These are phyloP conservation scores for Datisca glomerata DNA, from an alignment of 306 rosid species.

Conservation along the genomic window DNA sequence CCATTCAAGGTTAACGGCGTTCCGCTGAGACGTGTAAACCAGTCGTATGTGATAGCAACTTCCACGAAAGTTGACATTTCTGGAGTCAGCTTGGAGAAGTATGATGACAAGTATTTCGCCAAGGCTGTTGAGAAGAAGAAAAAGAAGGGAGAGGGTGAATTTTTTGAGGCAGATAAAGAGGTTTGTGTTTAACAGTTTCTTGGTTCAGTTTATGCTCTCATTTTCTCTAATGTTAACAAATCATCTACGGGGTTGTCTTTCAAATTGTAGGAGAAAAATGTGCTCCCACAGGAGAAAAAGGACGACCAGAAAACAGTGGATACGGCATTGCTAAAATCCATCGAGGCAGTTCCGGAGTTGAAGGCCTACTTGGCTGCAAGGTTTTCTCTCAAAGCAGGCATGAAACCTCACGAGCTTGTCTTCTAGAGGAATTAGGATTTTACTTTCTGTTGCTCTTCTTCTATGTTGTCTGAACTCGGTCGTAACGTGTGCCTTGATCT, in stretches of 20 bases:
- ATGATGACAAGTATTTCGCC: conserved; percentile 39
- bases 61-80: conserved; percentile 48
- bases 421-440: conserved; percentile 16
- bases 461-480: not conserved
- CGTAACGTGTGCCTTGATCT: not conserved
- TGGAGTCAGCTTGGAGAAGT: conserved; percentile 26
- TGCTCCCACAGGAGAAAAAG: conserved; percentile 51
- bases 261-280: conserved; percentile 39
- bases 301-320: conserved; percentile 63
- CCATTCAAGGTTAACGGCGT: conserved; percentile 56
- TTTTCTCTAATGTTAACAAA: not conserved
- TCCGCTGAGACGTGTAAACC: conserved; percentile 54
- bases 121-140: conserved; percentile 37
- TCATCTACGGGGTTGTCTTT: no score
- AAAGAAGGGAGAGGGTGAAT: conserved; percentile 44
- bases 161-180: conserved; percentile 47
- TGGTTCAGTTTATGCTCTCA: not conserved
- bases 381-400: conserved; percentile 51
- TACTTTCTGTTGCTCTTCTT: not conserved
- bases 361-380: conserved; percentile 57
- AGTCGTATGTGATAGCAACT: conserved; percentile 46
- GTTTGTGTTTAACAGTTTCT: conserved; percentile 12
- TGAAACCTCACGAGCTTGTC: conserved; percentile 61
- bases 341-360: conserved; percentile 52
- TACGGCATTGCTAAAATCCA: conserved; percentile 34